Percentiles rank a stretch among this genome's conserved stretches.
Evolutionary conservation across 805 yeast species (phyloP).

Genomic region (Barnettozyma botsteinii): DNA sequence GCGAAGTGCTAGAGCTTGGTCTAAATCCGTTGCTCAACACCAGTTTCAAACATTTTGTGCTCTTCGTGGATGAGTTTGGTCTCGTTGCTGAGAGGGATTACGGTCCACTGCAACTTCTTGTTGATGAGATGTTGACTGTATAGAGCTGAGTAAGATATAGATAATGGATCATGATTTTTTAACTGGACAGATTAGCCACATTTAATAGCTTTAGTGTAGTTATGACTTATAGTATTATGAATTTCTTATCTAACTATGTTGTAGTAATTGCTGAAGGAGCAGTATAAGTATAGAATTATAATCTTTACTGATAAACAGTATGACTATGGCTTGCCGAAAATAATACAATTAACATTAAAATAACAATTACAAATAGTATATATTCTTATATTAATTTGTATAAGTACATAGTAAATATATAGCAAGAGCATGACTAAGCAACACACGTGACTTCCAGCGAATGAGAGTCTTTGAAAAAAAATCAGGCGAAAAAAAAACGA

Average conservation of each 20-base stretch:
- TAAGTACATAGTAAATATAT: too few relatives aligned
- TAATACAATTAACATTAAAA: too few relatives aligned
- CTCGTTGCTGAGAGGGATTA: conserved; percentile 75
- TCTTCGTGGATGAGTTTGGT: conserved; percentile 79
- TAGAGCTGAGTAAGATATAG: neutral
- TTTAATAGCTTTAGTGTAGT: too few relatives aligned
- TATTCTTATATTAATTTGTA: too few relatives aligned
- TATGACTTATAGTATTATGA: too few relatives aligned
- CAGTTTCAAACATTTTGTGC: conserved; percentile 86
- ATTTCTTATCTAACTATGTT: too few relatives aligned
- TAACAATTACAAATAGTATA: too few relatives aligned
- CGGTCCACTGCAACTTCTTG: conserved; percentile 88
- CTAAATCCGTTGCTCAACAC: conserved; percentile 91
- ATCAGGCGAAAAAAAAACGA: conserved; percentile 10
- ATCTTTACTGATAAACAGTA: too few relatives aligned
- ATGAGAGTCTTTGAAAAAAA: conserved; percentile 19
- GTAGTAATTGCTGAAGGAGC: neutral
- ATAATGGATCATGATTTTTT: too few relatives aligned
- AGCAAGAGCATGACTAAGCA: neutral
- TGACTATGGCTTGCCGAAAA: too few relatives aligned
- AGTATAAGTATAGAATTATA: too few relatives aligned
- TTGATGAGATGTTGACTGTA: conserved; percentile 34
- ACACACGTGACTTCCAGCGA: conserved; percentile 23
- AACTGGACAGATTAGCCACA: too few relatives aligned
- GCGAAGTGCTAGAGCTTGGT: conserved; percentile 88